These are phyloP conservation scores for Lactarius hatsudake DNA, from an alignment of 768 basidiomycete species.

Conservation along the genomic window DNA sequence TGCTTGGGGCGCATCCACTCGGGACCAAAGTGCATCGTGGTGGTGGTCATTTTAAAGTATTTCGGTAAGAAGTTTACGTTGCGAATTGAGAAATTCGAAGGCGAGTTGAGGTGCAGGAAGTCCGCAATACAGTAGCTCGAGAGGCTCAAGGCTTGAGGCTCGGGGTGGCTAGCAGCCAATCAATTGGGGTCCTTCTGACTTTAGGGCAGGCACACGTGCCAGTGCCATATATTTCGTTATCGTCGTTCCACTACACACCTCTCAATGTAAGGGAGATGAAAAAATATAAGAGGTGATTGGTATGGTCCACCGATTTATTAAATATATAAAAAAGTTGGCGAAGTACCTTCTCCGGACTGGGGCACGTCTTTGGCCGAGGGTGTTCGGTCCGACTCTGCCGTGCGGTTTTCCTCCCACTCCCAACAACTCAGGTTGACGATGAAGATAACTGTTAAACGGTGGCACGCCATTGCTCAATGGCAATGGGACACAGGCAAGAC, in stretches of 20 bases:
- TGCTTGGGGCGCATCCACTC: constrained; percentile 91
- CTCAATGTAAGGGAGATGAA: background rate
- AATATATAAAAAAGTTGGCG: background rate
- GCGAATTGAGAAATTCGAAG: constrained; percentile 1
- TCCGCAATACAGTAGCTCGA: constrained; percentile 6
- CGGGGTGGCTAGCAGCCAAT: constrained; percentile 2
- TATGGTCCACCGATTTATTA: background rate
- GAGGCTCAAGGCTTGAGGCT: constrained; percentile 11
- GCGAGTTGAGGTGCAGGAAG: constrained; percentile 12
- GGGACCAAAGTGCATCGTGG: constrained; percentile 86
- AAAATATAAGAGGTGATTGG: background rate
- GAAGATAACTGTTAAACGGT: constrained; percentile 81
- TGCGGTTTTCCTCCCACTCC: background rate
- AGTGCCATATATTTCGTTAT: background rate
- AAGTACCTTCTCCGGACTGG: background rate
- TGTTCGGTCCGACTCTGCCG: constrained; percentile 15
- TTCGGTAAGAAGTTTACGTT: constrained; percentile 3
- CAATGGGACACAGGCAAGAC: constrained; percentile 62
- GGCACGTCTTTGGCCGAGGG: background rate
- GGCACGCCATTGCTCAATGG: constrained; percentile 90
- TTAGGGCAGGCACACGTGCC: constrained; percentile 24
- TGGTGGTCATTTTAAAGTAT: constrained; percentile 46
- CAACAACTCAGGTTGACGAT: constrained; percentile 38
- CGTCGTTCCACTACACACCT: background rate
- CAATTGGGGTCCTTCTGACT: constrained; percentile 11